Evolutionary conservation across 2,329 filamentous ascomycete species (phyloP).

Genomic region (Pleomassaria siparia): DNA sequence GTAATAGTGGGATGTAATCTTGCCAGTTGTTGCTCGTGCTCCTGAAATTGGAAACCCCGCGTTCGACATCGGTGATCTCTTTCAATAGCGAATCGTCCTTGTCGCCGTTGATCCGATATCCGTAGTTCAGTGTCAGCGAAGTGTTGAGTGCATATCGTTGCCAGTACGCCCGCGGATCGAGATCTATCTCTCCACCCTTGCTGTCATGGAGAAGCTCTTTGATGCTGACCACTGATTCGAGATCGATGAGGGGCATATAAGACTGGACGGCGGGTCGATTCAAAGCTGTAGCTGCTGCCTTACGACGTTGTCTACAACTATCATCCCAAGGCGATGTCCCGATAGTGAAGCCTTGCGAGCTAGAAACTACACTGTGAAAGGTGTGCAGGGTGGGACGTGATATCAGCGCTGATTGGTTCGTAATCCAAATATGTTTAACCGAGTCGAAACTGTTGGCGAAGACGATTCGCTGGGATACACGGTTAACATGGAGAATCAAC

Average conservation of each 20-base stretch:
- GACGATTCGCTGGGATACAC: slow-evolving; percentile 59
- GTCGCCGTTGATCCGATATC: slow-evolving; percentile 71
- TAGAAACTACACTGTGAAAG: slow-evolving; percentile 77
- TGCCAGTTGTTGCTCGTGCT: slow-evolving; percentile 83
- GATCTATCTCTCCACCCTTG: slow-evolving; percentile 60
- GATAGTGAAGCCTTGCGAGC: slow-evolving; percentile 77
- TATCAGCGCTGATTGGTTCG: slow-evolving; percentile 74
- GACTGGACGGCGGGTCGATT: slow-evolving; percentile 75
- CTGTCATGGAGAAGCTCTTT: slow-evolving; percentile 70
- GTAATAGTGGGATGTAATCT: slow-evolving; percentile 77
- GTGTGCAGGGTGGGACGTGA: slow-evolving; percentile 78
- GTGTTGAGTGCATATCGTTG: slow-evolving; percentile 77
- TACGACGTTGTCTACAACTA: slow-evolving; percentile 73
- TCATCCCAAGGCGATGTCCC: slow-evolving; percentile 84
- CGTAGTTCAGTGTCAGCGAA: slow-evolving; percentile 76
- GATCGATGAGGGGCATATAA: slow-evolving; percentile 81
- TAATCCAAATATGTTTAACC: slow-evolving; percentile 74
- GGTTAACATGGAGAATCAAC: slow-evolving; percentile 6
- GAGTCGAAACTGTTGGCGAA: slow-evolving; percentile 79
- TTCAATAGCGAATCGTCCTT: slow-evolving; percentile 67
- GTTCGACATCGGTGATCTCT: slow-evolving; percentile 76
- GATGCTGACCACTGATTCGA: slow-evolving; percentile 72
- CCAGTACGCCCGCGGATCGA: slow-evolving; percentile 74
- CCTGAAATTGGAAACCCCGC: slow-evolving; percentile 73
- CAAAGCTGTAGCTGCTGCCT: slow-evolving; percentile 75